Base-by-base conservation (phyloP, 352 stramenopile species). In the Pythium aquatile region DNA sequence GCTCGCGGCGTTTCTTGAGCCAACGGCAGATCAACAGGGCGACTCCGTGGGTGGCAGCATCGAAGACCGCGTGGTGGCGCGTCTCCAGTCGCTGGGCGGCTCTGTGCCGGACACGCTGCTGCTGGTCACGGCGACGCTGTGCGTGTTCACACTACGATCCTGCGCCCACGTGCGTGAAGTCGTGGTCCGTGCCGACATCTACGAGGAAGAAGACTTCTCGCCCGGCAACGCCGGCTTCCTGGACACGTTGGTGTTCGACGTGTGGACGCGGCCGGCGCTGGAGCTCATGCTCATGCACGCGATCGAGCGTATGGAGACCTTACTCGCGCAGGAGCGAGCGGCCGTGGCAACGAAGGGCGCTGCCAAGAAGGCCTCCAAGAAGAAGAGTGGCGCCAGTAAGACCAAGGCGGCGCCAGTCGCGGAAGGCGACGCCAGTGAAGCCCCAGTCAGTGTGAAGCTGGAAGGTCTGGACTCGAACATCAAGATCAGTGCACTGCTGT, bases 161-260 rank as follows among this genome's bases (percentile, higher is more conserved):
- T 74, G 78, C 8, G 82, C 91, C 42, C 58, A 94, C 42, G 75
- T 97, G 32, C 87, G 91, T 35, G 83, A 87, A 54, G 81, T 91
- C 10, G 83, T 96, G 40, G 66, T 97, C 4, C 90, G 93, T 42
- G 95, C 90, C 17, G 93, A 98, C 74, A 97, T 98, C 69, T 98
- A 98, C 71, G 93, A 98, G 65, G 95, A 98, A 71, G 95, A 98
- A 70, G 93, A 98, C 75, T 98, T 98, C 67, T 89, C 83, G 14
- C 79, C 79, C 0, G 87, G 78, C 53, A 90, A 64, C 17, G 9
- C 46, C 5, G 62, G 62, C 39, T 77, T 76, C 0, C 87, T 94
- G 52, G 82, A 91, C 58, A 74, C 88, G 28, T 75, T 75, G 5
- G 58, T 76, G 24, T 58, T 90, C 35, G 76, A 82, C 20, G 64